A percentile compares a stretch with the other conserved stretches of the same genome.
Evolutionary conservation across 1,284 basidiomycete genomes (phyloP).

Genomic region (Prillingera fragicola): DNA sequence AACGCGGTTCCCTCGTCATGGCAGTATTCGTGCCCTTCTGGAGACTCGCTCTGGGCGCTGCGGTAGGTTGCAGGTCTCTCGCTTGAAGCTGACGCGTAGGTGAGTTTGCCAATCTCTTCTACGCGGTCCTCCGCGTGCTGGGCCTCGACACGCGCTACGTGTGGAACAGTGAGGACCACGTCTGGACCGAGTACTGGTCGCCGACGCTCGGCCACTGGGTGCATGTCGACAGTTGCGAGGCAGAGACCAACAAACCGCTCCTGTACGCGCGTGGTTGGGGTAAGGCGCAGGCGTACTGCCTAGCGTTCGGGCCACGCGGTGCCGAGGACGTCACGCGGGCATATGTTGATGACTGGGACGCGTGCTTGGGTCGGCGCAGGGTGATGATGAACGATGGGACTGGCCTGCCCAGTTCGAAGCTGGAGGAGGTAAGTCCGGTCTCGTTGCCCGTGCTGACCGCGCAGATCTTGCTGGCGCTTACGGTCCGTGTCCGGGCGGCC

Average conservation of each 20-base stretch:
- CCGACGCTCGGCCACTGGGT: conserved; percentile 46
- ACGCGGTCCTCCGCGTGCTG: conserved; percentile 46
- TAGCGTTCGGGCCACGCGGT: conserved; percentile 48
- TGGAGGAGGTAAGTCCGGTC: conserved; percentile 32
- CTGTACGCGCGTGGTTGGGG: conserved; percentile 52
- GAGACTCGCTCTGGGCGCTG: conserved; percentile 48
- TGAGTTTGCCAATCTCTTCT: conserved; percentile 52
- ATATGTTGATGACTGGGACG: conserved; percentile 47
- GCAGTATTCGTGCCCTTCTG: conserved; percentile 40
- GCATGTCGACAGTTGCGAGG: conserved; percentile 50
- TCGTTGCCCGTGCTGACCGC: not conserved
- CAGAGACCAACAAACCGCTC: conserved; percentile 45
- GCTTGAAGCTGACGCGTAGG: conserved; percentile 15
- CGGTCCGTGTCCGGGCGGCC: conserved; percentile 13
- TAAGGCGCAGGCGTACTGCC: conserved; percentile 50
- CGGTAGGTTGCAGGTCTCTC: conserved; percentile 30
- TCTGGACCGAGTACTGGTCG: conserved; percentile 51
- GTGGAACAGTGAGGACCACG: conserved; percentile 51
- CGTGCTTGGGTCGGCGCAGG: conserved; percentile 20
- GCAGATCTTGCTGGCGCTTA: conserved; percentile 26
- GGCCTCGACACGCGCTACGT: conserved; percentile 49
- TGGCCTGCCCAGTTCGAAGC: conserved; percentile 34
- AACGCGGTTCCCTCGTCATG: conserved; percentile 48
- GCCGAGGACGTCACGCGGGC: conserved; percentile 49
- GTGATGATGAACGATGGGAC: conserved; percentile 12